Evolutionary conservation across 2,329 filamentous ascomycete species (phyloP).

Genomic region (Nemania sp.): DNA sequence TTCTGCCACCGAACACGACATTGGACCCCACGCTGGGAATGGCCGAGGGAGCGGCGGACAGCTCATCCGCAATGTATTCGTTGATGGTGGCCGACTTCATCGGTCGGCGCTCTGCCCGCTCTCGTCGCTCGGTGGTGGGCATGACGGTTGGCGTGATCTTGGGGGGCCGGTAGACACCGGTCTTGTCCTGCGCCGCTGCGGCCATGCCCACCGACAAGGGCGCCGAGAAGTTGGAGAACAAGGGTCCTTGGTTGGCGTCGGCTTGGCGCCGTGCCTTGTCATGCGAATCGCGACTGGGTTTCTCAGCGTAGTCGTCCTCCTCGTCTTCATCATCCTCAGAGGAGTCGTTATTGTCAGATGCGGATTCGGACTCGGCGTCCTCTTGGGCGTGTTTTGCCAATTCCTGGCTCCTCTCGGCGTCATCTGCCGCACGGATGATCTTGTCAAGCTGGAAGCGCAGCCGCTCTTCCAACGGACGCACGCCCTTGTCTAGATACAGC

Average conservation of each 20-base stretch:
- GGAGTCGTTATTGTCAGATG: slow-evolving; percentile 41
- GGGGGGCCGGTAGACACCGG: slow-evolving; percentile 86
- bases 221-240: slow-evolving; percentile 42
- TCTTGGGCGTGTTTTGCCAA: slow-evolving; percentile 40
- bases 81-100: slow-evolving; percentile 84
- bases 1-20: slow-evolving; percentile 77
- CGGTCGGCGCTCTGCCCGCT: slow-evolving; percentile 64
- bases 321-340: slow-evolving; percentile 44
- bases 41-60: slow-evolving; percentile 79
- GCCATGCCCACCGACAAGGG: slow-evolving; percentile 42
- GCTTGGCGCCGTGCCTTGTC: slow-evolving; percentile 37
- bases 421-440: slow-evolving; percentile 84
- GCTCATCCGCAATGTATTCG: slow-evolving; percentile 85
- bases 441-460: slow-evolving; percentile 96
- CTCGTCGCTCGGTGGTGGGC: slow-evolving; percentile 68
- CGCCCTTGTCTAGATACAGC: slow-evolving; percentile 91
- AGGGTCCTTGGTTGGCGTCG: slow-evolving; percentile 24
- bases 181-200: slow-evolving; percentile 48
- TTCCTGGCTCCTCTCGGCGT: slow-evolving; percentile 59
- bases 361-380: slow-evolving; percentile 43
- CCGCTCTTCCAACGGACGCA: slow-evolving; percentile 85
- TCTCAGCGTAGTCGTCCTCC: slow-evolving; percentile 43
- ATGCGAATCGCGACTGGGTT: slow-evolving; percentile 25
- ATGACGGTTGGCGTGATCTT: slow-evolving; percentile 86
- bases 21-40: slow-evolving; percentile 92